Evolutionary conservation across 2,329 filamentous ascomycete species (phyloP), one percentile per base, ranked within the genome.

Genomic region (Hyphodiscus sp.): DNA sequence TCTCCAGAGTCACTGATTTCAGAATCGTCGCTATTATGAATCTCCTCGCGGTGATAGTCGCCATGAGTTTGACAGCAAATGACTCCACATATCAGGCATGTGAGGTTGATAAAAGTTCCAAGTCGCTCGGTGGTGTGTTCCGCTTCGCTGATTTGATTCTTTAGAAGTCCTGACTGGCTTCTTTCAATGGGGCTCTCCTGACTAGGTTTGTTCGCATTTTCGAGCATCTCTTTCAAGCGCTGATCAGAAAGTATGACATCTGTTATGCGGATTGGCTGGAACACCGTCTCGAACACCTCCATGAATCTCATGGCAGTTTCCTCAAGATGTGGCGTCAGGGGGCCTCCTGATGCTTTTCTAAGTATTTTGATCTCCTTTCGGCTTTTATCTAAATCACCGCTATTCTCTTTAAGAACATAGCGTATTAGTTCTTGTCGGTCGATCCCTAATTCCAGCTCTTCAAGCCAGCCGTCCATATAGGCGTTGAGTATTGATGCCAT

Each of bases 61-160:
- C 64, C 65, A 50, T 67, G 65, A 8, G 60, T 65, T 20, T 61
- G 56, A 43, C 65, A 64, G 53, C 62, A 60, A 16, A 63, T 47
- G 4, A 54, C 59, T 13, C 57, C 59, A 42, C 65, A 67, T 15
- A 67, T 62, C 16, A 66, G 33, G 47, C 65, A 67, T 8, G 50
- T 56, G 11, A 65, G 54, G n/a, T 49, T 54, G 3, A 58, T 51
- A 20, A 61, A 63, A 8, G 64, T 66, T 42, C 56, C 56, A 20
- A 65, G 47, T 42, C 54, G 52, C 47, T 38, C 15, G 33, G 30
- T 6, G 23, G 29, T 18, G 7, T 45, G 19, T 20, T 55, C 53
- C 19, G 33, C 47, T 53, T 38, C 30, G 46, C 26, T 46, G 49
- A 23, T 18, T 47, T 20, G 49, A 11, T 10, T 52, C 48, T 5